phyloP scores from a whole-genome alignment of 2,329 filamentous ascomycete species.

The Hypoxylon sp. region DNA sequence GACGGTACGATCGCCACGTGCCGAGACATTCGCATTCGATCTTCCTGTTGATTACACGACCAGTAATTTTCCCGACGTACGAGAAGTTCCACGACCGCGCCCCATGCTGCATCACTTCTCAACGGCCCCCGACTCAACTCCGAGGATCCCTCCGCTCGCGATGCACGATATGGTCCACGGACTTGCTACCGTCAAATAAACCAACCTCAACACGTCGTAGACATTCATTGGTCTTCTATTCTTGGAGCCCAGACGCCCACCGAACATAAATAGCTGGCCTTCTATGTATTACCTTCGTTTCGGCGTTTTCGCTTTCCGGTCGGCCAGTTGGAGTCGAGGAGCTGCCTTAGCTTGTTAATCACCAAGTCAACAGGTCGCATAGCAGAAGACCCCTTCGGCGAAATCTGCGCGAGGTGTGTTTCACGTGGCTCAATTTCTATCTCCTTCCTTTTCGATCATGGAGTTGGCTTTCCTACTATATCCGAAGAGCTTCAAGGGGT shows the following conservation, averaged over 20 bases:
- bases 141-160: constrained; percentile 32
- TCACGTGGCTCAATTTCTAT: constrained; percentile 16
- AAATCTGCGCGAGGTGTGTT: background rate
- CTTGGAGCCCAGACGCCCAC: constrained; percentile 4
- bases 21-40: constrained; percentile 29
- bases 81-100: constrained; percentile 37
- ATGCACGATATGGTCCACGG: constrained; percentile 38
- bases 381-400: constrained; percentile 12
- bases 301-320: constrained; percentile 8
- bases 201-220: background rate
- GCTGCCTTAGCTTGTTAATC: constrained; percentile 9
- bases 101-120: constrained; percentile 35
- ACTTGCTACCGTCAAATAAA: constrained; percentile 34
- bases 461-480: constrained; percentile 26
- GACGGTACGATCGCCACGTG: constrained; percentile 23
- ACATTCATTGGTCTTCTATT: constrained; percentile 5
- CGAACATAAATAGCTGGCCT: constrained; percentile 10
- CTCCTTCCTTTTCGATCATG: constrained; percentile 18
- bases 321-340: constrained; percentile 21
- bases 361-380: constrained; percentile 18
- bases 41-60: constrained; percentile 36
- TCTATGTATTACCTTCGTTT: constrained; percentile 7
- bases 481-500: constrained; percentile 16
- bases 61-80: constrained; percentile 44
- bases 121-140: constrained; percentile 33